A percentile compares a stretch with the other conserved stretches of the same genome.
These are phyloP conservation scores for Calonectria multiphialidica DNA, from an alignment of 2,329 filamentous ascomycete species.

Conservation along the genomic window DNA sequence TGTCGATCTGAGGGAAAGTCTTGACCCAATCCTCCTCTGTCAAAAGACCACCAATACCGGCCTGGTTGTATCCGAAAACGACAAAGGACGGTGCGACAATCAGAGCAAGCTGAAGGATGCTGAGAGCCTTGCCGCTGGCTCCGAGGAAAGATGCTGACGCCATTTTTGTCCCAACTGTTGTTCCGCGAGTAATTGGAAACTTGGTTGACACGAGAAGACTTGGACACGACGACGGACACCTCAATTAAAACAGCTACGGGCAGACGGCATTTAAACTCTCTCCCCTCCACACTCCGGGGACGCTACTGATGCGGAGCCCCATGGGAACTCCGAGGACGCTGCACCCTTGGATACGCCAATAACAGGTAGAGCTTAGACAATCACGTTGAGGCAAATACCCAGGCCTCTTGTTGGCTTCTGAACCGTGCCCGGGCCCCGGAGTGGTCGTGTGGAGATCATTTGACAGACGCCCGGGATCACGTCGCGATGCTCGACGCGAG, in stretches of 20 bases:
- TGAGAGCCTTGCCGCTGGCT: slow-evolving; percentile 24
- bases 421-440: neutral
- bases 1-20: slow-evolving; percentile 60
- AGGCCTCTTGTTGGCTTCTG: slow-evolving; percentile 4
- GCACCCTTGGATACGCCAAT: slow-evolving; percentile 5
- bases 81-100: slow-evolving; percentile 58
- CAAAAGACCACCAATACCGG: slow-evolving; percentile 77
- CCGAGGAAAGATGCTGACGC: slow-evolving; percentile 18
- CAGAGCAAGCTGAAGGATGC: slow-evolving; percentile 50
- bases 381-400: slow-evolving; percentile 17
- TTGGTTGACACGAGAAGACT: neutral
- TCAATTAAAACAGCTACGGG: neutral
- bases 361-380: neutral
- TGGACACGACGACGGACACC: neutral
- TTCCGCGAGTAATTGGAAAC: neutral
- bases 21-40: slow-evolving; percentile 71
- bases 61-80: slow-evolving; percentile 70
- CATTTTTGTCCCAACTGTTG: slow-evolving; percentile 5
- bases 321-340: slow-evolving; percentile 18
- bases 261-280: slow-evolving; percentile 10
- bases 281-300: slow-evolving; percentile 10
- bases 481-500: neutral
- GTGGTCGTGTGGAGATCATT: neutral
- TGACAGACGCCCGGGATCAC: slow-evolving; percentile 2
- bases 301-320: slow-evolving; percentile 24